Percentiles rank a stretch among this genome's conserved stretches.
Conservation (phyloP, 2,329 filamentous ascomycete species). For the Zarea fungicola region DNA sequence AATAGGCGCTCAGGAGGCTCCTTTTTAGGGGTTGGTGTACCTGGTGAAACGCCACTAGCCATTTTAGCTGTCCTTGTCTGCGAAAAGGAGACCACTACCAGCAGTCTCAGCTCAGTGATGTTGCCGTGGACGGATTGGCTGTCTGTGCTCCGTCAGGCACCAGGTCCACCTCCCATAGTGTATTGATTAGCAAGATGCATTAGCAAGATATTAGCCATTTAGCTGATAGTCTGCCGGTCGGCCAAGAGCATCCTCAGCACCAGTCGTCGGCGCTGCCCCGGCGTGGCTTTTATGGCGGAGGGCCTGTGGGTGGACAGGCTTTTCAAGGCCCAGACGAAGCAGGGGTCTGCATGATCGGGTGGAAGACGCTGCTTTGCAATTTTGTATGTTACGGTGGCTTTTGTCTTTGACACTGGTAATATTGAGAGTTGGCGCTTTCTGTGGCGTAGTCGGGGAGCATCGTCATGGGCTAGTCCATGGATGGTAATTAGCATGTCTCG, state of each 20-base stretch:
- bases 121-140: not conserved
- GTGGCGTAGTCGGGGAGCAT: slow-evolving; percentile 5
- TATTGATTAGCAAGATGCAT: too few species aligned
- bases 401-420: not conserved
- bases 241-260: not conserved
- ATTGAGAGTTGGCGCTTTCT: not conserved
- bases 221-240: too few species aligned
- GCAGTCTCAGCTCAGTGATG: slow-evolving; percentile 6
- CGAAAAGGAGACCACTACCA: not conserved
- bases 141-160: not conserved
- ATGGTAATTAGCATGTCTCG: not conserved
- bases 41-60: slow-evolving; percentile 8
- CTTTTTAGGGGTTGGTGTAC: not conserved
- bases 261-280: slow-evolving; percentile 8
- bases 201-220: too few species aligned
- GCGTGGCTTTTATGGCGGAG: not conserved
- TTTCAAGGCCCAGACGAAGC: not conserved
- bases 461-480: not conserved
- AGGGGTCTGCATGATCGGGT: not conserved
- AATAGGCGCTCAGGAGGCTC: not conserved
- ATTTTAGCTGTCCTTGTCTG: not conserved
- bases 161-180: not conserved
- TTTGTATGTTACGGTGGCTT: not conserved
- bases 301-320: not conserved
- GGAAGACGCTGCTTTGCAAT: not conserved